These are phyloP conservation scores for Aspergillus indologenus DNA, from an alignment of 495 filamentous ascomycete species.

Conservation along the genomic window DNA sequence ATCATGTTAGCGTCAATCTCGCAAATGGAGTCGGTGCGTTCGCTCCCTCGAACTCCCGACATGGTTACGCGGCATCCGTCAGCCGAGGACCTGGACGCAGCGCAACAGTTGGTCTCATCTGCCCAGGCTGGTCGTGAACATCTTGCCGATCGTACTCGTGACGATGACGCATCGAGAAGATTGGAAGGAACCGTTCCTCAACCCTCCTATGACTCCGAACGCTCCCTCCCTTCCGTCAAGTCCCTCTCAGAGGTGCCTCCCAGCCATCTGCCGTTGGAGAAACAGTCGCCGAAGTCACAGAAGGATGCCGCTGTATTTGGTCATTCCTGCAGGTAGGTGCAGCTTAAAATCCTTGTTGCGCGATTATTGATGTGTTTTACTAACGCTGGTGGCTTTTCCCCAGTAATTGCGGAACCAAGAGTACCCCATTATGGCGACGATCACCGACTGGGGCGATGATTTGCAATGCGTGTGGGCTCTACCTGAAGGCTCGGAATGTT, in stretches of 20 bases:
- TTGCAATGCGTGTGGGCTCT: slow-evolving; percentile 96
- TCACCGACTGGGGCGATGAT: slow-evolving; percentile 92
- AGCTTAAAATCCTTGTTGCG: background rate
- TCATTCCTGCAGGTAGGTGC: slow-evolving; percentile 54
- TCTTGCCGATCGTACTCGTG: slow-evolving; percentile 29
- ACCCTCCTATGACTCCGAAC: slow-evolving; percentile 14
- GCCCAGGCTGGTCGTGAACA: slow-evolving; percentile 44
- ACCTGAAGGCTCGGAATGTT: slow-evolving; percentile 88
- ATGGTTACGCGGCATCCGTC: slow-evolving; percentile 41
- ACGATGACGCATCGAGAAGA: slow-evolving; percentile 17
- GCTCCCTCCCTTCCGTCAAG: slow-evolving; percentile 12
- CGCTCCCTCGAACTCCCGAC: slow-evolving; percentile 32
- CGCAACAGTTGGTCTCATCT: slow-evolving; percentile 47
- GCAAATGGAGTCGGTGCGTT: slow-evolving; percentile 43
- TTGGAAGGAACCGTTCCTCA: slow-evolving; percentile 12
- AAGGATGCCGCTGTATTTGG: slow-evolving; percentile 46
- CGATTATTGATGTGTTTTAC: background rate
- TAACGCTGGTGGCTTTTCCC: slow-evolving; percentile 8
- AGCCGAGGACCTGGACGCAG: slow-evolving; percentile 46
- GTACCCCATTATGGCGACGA: slow-evolving; percentile 90
- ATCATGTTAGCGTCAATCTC: slow-evolving; percentile 42
- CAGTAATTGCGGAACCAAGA: slow-evolving; percentile 93
- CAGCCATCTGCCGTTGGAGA: slow-evolving; percentile 16
- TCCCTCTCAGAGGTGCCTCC: slow-evolving; percentile 5
- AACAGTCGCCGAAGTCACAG: slow-evolving; percentile 34